Evolutionary conservation across 768 basidiomycete genomes (phyloP), one percentile per base, ranked within the genome.

Genomic region (Boletus subparvulus): DNA sequence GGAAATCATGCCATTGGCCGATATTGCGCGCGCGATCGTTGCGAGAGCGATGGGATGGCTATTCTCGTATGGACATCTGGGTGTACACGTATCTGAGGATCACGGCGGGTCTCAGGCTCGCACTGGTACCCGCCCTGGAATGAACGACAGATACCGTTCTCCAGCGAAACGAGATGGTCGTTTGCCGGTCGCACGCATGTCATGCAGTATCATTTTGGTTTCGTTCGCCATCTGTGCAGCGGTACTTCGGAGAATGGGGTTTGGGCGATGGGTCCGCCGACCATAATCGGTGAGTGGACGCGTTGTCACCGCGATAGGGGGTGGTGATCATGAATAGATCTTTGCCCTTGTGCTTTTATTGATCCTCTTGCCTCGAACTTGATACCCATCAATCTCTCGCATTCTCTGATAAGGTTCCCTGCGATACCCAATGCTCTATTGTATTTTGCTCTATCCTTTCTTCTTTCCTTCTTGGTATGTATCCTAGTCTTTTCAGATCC

Each of bases 181-280:
- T 17, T 48, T 60, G 14, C 42, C 47, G 4, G 17, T 61, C 13
- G 50, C 42, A 19, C 67, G 57, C 30, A 35, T 64, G 47, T 64
- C 70, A 7, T 71, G 62, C 50, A 54, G 19, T 13, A 42, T 73
- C 19, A 39, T 71, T 24, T 14, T 66, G 36, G 47, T 73, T 43
- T 73, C 70, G 21, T 66, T 71, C 28, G 62, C 66, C 21, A 40
- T 71, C 19, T 71, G 70, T 47, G 61, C 61, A 26, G 61, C 60
- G 33, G 47, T 73, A 33, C 54, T 71, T 41, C 65, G 71, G 33
- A 67, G 59, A 43, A 49, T 66, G 32, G 62, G 61, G 2, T 56
- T 70, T 37, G 71, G 65, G 7, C 55, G 59, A 39, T 71, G 67
- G 62, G 24, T 59, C 30, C 61, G 65, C 40, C 45, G 57, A 47